Evolutionary conservation across 2,329 filamentous ascomycete genomes (phyloP), one percentile per base, ranked within the genome.

Genomic region (Arthrobotrys sphaeroides): DNA sequence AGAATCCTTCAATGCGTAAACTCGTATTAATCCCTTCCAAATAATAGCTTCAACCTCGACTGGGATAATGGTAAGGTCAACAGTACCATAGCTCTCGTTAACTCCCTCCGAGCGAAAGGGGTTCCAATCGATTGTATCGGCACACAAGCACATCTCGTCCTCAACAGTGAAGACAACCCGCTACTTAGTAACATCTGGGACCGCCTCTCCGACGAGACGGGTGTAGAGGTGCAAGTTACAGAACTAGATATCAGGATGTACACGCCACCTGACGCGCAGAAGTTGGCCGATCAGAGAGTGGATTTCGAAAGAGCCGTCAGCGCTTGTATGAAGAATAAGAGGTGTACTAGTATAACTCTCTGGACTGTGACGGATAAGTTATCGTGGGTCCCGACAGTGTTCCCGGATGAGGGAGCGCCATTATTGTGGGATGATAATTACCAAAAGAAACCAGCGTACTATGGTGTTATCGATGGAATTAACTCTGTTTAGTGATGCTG

Each of bases 41-140:
- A 20, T 6, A 28, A 53, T 16, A 28, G 47, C 20, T 90, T 89
- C 82, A 90, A 90, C 83, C 86, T 91, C 61, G 89, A 90, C 82
- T 84, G 81, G 38, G 85, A 89, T 16, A 85, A 78, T 79, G 83
- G 85, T 77, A 92, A 92, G 84, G 84, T 84, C 1, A 83, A 81
- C 9, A 84, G 82, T 43, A 87, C 90, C 84, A 84, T 86, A 2
- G 81, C 80, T 36, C 83, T 88, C 79, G 90, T 92, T 78, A 86
- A 86, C 79, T 88, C 80, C 91, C 28, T 76, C 12, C 40, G 45
- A 89, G 89, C 79, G 88, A 49, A 85, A 84, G 90, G 90, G 62
- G 82, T 89, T 16, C 88, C 87, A 73, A 90, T 90, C 75, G 86
- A 90, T 78, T 89, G 88, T 62, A 89, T 90, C 67, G 86, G 83